A percentile compares a stretch with the other conserved stretches of the same genome.
Evolutionary conservation across 495 filamentous ascomycete genomes (phyloP).

Genomic region (Penicillium bialowiezense): DNA sequence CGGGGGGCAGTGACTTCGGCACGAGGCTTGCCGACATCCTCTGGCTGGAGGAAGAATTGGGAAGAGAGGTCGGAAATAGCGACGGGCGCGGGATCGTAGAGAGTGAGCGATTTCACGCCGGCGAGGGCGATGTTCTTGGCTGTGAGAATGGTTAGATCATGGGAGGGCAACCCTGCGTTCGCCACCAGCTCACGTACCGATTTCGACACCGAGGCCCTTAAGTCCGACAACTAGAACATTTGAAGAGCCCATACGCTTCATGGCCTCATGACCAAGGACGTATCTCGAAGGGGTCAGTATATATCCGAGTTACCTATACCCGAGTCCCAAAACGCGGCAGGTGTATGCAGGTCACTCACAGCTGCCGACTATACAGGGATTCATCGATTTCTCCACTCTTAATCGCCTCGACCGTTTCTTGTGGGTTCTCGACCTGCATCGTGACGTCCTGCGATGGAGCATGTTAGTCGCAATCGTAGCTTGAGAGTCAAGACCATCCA

Average conservation of each 20-base stretch:
- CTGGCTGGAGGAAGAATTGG: conserved; percentile 88
- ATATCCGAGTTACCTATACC: background rate
- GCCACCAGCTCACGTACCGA: conserved; percentile 49
- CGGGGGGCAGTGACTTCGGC: conserved; percentile 82
- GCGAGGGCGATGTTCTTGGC: conserved; percentile 99
- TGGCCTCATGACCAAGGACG: conserved; percentile 97
- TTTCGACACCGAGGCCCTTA: conserved; percentile 93
- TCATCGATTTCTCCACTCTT: conserved; percentile 85
- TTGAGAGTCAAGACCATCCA: conserved; percentile 30
- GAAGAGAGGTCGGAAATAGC: conserved; percentile 84
- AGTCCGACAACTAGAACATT: conserved; percentile 91
- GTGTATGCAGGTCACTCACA: conserved; percentile 46
- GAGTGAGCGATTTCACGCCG: conserved; percentile 84
- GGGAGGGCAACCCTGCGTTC: background rate
- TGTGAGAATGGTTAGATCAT: conserved; percentile 19
- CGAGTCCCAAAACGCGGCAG: background rate
- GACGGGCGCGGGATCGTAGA: conserved; percentile 80
- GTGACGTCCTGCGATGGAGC: conserved; percentile 52
- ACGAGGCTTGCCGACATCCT: conserved; percentile 90
- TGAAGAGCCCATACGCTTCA: conserved; percentile 98
- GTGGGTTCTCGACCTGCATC: conserved; percentile 76
- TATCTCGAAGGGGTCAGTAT: conserved; percentile 48
- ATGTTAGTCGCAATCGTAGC: conserved; percentile 15
- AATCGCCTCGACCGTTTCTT: conserved; percentile 54
- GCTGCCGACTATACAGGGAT: conserved; percentile 94